phyloP scores from a whole-genome alignment of 306 rosid species.

The Lathyrus tuberosus region DNA sequence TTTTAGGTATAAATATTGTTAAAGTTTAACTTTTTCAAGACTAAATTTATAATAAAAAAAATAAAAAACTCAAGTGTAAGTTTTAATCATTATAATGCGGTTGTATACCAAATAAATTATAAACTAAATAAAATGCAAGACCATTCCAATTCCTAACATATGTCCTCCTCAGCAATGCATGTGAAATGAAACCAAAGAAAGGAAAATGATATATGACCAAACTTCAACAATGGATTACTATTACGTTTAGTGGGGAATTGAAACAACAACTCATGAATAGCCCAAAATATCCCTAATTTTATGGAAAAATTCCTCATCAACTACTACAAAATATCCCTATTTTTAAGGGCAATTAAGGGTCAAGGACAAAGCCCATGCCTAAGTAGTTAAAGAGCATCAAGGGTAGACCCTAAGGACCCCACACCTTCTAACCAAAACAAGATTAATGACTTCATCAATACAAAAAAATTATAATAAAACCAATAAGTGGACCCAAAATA shows the following conservation, averaged over 20 bases:
- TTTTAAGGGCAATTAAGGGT: slow-evolving; percentile 44
- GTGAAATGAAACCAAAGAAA: slow-evolving; percentile 31
- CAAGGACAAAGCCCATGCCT: slow-evolving; percentile 43
- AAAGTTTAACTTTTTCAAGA: neutral
- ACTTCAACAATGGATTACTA: slow-evolving; percentile 38
- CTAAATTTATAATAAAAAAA: neutral
- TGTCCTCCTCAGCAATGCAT: slow-evolving; percentile 34
- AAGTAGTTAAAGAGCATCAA: slow-evolving; percentile 44
- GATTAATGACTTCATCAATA: slow-evolving; percentile 45
- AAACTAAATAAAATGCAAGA: slow-evolving; percentile 27
- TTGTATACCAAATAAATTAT: neutral
- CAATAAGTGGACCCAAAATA: slow-evolving; percentile 41
- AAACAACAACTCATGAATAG: neutral
- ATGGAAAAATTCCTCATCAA: slow-evolving; percentile 22
- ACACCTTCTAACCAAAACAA: slow-evolving; percentile 41
- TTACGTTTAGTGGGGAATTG: slow-evolving; percentile 42
- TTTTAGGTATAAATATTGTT: neutral
- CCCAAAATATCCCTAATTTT: slow-evolving; percentile 43
- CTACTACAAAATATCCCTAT: slow-evolving; percentile 38
- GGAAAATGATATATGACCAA: slow-evolving; percentile 34
- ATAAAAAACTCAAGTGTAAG: neutral
- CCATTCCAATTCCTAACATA: slow-evolving; percentile 5
- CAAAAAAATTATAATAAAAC: slow-evolving; percentile 34
- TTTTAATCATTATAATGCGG: neutral
- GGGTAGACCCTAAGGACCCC: slow-evolving; percentile 32